Evolutionary conservation across 495 filamentous ascomycete genomes (phyloP).

Genomic region (Durotheca rogersii): DNA sequence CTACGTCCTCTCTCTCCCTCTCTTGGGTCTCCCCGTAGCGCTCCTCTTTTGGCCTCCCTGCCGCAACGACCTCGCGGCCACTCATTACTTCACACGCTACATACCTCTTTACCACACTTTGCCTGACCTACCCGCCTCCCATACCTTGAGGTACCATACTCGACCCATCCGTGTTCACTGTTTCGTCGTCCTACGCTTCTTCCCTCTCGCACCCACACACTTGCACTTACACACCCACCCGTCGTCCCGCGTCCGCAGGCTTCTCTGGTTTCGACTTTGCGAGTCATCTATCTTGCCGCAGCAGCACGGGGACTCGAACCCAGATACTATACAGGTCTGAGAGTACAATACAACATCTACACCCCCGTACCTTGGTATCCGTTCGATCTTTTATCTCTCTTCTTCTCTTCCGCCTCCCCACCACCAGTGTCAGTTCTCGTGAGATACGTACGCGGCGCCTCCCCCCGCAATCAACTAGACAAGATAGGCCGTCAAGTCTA

Average conservation of each 20-base stretch:
- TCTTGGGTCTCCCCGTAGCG: no score
- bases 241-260: background rate
- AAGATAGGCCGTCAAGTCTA: no score
- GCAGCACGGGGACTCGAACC: slow-evolving; percentile 23
- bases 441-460: background rate
- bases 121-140: no score
- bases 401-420: slow-evolving; percentile 7
- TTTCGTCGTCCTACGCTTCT: slow-evolving; percentile 17
- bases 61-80: no score
- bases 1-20: slow-evolving; percentile 1
- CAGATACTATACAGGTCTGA: slow-evolving; percentile 21
- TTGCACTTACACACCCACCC: slow-evolving; percentile 7
- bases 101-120: no score
- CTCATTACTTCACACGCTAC: no score
- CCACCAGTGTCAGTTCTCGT: slow-evolving; percentile 12
- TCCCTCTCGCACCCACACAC: slow-evolving; percentile 3
- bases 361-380: slow-evolving; percentile 1
- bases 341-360: slow-evolving; percentile 25
- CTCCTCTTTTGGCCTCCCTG: no score
- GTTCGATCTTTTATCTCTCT: slow-evolving; percentile 3
- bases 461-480: no score
- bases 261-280: background rate
- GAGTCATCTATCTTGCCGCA: slow-evolving; percentile 17
- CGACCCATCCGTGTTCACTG: slow-evolving; percentile 5
- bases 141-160: background rate